Base-by-base conservation (phyloP, 164 flowering plant species). In the Chimonanthus salicifolius region DNA sequence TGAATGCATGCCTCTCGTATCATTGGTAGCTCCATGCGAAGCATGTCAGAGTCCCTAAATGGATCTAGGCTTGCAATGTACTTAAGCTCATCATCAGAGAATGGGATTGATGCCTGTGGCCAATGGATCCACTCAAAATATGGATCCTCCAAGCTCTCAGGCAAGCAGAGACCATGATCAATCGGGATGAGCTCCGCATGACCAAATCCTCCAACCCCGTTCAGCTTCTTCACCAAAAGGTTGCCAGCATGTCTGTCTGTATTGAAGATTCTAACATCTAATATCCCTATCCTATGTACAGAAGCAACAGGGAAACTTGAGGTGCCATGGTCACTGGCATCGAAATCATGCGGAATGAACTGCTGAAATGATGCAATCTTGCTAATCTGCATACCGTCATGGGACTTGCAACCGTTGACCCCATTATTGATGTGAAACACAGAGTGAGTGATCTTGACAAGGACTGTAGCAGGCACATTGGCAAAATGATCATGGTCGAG, bases 91-190 rank as follows among this genome's bases (percentile, higher is more conserved):
- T 89, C 90, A 16, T 87, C 88, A 2, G 88, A 85, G 70, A 89
- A 89, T 5, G 90, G 90, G 67, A 89, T 85, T 47, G 92, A 89
- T 68, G 90, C 87, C 72, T 87, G 90, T 50, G 92, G 92, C 92
- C 92, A 89, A 71, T 87, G 89, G 65, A 89, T 85, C 92, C 90
- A 89, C 79, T 89, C 92, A 69, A 89, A 89, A 74, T 89, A 89
- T 7, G 92, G 92, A 71, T 89, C 92, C 71, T 89, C 92, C 80
- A 89, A 74, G 78, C 78, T 85, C 82, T 89, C 92, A 3, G 92
- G 90, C 49, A 87, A 82, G 80, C 90, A 87, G 67, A 89, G 85
- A 15, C 92, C 92, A 74, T 89, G 92, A 81, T 89, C 92, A 71
- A 89, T 89, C 3, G 92, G 92, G 70, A 87, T 68, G 33, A 89